Base-by-base conservation (phyloP, 2,329 filamentous ascomycete species). In the Helotiales sp. region DNA sequence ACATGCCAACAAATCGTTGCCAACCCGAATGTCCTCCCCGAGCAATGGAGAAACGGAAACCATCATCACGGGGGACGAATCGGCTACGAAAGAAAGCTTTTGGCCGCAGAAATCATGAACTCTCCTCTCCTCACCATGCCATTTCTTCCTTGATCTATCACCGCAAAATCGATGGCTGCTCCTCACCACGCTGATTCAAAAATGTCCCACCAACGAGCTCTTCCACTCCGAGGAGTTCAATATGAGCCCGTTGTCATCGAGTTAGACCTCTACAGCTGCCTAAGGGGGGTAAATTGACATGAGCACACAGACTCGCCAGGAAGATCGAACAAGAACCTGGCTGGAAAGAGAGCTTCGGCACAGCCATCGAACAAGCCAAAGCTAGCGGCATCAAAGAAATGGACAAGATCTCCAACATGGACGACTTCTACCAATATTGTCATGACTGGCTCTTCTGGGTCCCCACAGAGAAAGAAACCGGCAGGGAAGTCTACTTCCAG, bases 401-500 rank as follows among this genome's bases (percentile, higher is more conserved):
- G 54, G 22, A 59, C 3, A 22, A 37, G 4, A 66, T 66, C 20
- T 32, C 59, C 22, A 45, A 45, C 15, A 24, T 66, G 28, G n/a
- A 63, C 8, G 22, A 66, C 24, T 66, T 59, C 45, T 54, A 59
- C 32, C 13, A 40, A 1, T 63, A 59, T 45, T 28, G 60, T 15
- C 76, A 78, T 49, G 65, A 75, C 5, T 71, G 79, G 34, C 73
- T 80, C 24, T 74, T 73, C 64, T 82, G 80, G 79, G 75, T 77
- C 7, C 80, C 80, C 0, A 70, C 70, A 0, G 79, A 82, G 70
- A 75, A 74, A 50, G 70, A 68, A 40, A 68, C 77, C 58, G 79
- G 78, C 28, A 75, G 75, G 34, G 75, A 79, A 17, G 74, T 81
- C 55, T 80, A 79, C 70, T 69, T 77, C 22, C 76, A 77, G 30